Conservation (phyloP, 2,329 filamentous ascomycete genomes). For the Thielaviopsis euricoi region DNA sequence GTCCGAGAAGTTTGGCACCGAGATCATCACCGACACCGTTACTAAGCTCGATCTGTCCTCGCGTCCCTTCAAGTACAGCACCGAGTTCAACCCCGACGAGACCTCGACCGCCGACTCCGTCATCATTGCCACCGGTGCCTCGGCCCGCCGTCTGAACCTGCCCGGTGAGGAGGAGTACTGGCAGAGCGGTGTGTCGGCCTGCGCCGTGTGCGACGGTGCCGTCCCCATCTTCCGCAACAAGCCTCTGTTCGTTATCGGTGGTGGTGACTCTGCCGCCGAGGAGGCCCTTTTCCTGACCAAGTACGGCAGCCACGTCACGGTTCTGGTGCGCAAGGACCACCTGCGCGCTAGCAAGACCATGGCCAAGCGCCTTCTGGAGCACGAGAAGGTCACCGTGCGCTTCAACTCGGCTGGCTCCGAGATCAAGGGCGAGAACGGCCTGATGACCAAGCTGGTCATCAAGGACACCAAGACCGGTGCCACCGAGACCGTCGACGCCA, state of each 20-base stretch:
- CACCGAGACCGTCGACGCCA: conserved; percentile 73
- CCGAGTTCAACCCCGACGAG: conserved; percentile 71
- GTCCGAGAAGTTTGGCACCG: conserved; percentile 79
- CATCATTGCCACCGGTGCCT: conserved; percentile 91
- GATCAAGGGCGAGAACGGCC: conserved; percentile 64
- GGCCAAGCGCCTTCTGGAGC: conserved; percentile 62
- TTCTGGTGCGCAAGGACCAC: conserved; percentile 75
- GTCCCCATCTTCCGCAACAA: conserved; percentile 96
- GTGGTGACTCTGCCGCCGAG: conserved; percentile 91
- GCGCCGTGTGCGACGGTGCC: conserved; percentile 92
- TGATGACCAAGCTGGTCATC: conserved; percentile 79
- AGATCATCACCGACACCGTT: conserved; percentile 87
- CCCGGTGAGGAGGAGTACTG: conserved; percentile 89
- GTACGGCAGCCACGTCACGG: conserved; percentile 88
- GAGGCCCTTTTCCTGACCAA: conserved; percentile 96
- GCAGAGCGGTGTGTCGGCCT: conserved; percentile 92
- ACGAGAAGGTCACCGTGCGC: conserved; percentile 81
- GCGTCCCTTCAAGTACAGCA: conserved; percentile 84
- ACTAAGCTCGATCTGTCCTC: conserved; percentile 68
- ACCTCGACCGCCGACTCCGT: conserved; percentile 79
- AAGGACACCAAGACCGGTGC: conserved; percentile 61
- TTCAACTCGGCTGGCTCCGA: conserved; percentile 73
- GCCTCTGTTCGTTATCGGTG: conserved; percentile 87
- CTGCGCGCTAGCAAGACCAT: conserved; percentile 84
- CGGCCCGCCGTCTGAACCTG: conserved; percentile 67